phyloP scores from a whole-genome alignment of 2,329 filamentous ascomycete species.

The Pseudogymnoascus sp. region DNA sequence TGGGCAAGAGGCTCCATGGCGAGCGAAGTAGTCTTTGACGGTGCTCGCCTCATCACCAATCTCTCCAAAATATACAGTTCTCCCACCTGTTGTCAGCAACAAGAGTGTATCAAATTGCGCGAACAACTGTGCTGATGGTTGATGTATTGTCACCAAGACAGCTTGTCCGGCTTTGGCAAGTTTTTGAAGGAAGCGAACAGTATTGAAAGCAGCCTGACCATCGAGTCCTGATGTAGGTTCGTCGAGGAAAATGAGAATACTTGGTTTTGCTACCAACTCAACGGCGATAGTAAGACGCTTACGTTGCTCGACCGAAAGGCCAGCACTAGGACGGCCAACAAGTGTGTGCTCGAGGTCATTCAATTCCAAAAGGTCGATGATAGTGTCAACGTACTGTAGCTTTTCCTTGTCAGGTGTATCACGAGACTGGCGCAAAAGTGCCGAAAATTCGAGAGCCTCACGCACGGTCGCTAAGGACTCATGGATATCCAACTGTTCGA shows the following conservation, averaged over 20 bases:
- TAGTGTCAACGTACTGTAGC: conserved; percentile 74
- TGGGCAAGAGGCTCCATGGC: conserved; percentile 46
- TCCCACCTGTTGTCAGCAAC: conserved; percentile 58
- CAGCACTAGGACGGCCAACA: conserved; percentile 55
- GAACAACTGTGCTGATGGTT: conserved; percentile 47
- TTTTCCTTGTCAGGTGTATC: conserved; percentile 68
- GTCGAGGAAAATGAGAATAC: conserved; percentile 54
- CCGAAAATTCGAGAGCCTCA: conserved; percentile 81
- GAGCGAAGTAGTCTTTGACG: conserved; percentile 57
- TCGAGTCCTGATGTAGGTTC: conserved; percentile 58
- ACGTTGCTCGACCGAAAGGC: conserved; percentile 54
- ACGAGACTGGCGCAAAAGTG: conserved; percentile 77
- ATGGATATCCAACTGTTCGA: conserved; percentile 88
- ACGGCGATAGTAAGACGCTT: conserved; percentile 58
- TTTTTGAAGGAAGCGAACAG: conserved; percentile 54
- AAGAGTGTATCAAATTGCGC: conserved; percentile 53
- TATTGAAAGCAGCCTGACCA: conserved; percentile 56
- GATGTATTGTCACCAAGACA: conserved; percentile 49
- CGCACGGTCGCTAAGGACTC: conserved; percentile 76
- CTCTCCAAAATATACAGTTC: conserved; percentile 62
- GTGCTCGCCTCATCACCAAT: conserved; percentile 53
- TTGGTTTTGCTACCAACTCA: conserved; percentile 49
- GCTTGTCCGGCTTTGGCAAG: conserved; percentile 49
- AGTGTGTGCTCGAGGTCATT: conserved; percentile 59
- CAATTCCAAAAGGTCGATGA: conserved; percentile 57